Evolutionary conservation across 176 grass and related monocot species (phyloP).

Genomic region (Rhynchospora tenuis): DNA sequence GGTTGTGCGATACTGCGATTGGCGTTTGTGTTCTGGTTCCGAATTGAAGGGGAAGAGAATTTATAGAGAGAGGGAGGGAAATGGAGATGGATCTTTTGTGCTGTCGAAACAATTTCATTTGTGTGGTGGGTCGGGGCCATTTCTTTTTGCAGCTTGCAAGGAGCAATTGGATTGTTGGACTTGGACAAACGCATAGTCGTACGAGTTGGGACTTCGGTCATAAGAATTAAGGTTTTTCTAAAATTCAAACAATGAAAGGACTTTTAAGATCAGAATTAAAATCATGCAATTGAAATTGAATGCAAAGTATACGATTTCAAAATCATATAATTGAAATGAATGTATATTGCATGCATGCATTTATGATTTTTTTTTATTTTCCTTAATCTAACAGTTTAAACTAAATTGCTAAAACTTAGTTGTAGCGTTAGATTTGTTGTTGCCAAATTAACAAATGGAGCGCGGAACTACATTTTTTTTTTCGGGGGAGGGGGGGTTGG

Average conservation of each 20-base stretch:
- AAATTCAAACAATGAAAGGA: not conserved
- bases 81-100: not conserved
- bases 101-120: not conserved
- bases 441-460: too few species aligned
- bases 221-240: too few species aligned
- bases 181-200: not conserved
- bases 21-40: not conserved
- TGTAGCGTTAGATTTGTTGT: too few species aligned
- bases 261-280: not conserved
- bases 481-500: too few species aligned
- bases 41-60: not conserved
- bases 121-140: not conserved
- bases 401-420: too few species aligned
- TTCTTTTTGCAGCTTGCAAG: not conserved
- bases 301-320: too few species aligned
- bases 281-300: not conserved
- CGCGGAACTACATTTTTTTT: too few species aligned
- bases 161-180: not conserved
- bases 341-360: not conserved
- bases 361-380: not conserved
- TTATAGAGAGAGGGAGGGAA: constrained; percentile 37
- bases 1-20: constrained; percentile 16
- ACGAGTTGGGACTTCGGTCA: not conserved
- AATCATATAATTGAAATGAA: not conserved
- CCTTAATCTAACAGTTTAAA: too few species aligned